Evolutionary conservation across 331 rosid genomes (phyloP).

Genomic region (Spiraea crenata): DNA sequence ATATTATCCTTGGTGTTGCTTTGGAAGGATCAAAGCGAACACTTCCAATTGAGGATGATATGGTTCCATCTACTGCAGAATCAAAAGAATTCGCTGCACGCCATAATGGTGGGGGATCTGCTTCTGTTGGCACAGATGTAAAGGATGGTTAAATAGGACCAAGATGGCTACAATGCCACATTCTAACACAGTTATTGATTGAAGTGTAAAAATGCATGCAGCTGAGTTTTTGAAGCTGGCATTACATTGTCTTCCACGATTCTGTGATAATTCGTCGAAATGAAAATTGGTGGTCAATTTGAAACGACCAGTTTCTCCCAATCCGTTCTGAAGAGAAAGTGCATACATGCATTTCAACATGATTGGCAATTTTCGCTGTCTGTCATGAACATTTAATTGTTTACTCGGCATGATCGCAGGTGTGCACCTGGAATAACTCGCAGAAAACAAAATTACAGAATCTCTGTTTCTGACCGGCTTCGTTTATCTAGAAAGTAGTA

Average conservation of each 20-base stretch:
- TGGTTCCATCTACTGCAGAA: constrained; percentile 40
- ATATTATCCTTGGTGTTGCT: constrained; percentile 91
- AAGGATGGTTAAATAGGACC: constrained; percentile 48
- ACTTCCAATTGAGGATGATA: constrained; percentile 87
- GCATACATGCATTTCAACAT: not conserved
- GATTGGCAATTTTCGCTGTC: too few relatives aligned
- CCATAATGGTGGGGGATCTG: constrained; percentile 51
- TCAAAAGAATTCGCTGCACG: constrained; percentile 61
- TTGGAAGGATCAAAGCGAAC: constrained; percentile 92
- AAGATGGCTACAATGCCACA: constrained; percentile 15
- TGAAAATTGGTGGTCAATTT: not conserved
- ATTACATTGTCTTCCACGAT: constrained; percentile 23
- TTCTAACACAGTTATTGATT: constrained; percentile 18
- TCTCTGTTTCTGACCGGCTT: too few relatives aligned
- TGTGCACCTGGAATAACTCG: too few relatives aligned
- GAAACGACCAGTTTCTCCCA: constrained; percentile 11
- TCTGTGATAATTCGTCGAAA: constrained; percentile 9
- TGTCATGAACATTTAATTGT: too few relatives aligned
- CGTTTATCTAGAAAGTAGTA: too few relatives aligned
- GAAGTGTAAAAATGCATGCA: constrained; percentile 39
- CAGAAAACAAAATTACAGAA: too few relatives aligned
- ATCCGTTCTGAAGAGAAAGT: not conserved
- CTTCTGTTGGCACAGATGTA: constrained; percentile 48
- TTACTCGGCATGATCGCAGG: too few relatives aligned
- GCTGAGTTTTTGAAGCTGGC: constrained; percentile 82